Evolutionary conservation across 768 basidiomycete species (phyloP).

Genomic region (Termitomyces sp.): DNA sequence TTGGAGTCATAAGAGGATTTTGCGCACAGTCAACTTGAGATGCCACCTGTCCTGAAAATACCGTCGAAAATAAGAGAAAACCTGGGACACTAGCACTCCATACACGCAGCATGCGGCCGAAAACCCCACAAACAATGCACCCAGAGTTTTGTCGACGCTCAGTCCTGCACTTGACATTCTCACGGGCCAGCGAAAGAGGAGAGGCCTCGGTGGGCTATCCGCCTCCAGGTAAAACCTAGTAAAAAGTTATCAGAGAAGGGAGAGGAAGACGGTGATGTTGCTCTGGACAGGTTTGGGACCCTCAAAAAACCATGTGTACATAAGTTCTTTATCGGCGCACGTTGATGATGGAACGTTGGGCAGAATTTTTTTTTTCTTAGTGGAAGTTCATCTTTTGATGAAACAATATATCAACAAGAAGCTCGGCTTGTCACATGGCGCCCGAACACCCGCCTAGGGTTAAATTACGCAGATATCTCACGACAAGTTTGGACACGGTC

Average conservation of each 20-base stretch:
- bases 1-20: not conserved
- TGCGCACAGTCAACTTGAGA: slow-evolving; percentile 49
- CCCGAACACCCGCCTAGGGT: not conserved
- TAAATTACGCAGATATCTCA: not conserved
- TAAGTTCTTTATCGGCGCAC: not conserved
- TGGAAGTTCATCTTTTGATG: slow-evolving; percentile 2
- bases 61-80: slow-evolving; percentile 47
- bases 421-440: slow-evolving; percentile 1
- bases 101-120: slow-evolving; percentile 46
- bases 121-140: slow-evolving; percentile 57
- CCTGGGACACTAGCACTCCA: slow-evolving; percentile 50
- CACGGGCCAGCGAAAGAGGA: not conserved
- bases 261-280: not conserved
- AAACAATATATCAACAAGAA: slow-evolving; percentile 6
- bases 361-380: not conserved
- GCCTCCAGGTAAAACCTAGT: not conserved
- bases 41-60: slow-evolving; percentile 47
- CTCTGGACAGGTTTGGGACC: not conserved
- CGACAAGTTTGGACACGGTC: not conserved
- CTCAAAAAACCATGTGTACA: slow-evolving; percentile 1
- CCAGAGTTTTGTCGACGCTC: slow-evolving; percentile 45
- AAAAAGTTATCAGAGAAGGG: not conserved
- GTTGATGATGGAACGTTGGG: not conserved
- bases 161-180: slow-evolving; percentile 7
- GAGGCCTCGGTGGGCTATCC: not conserved